phyloP scores from a whole-genome alignment of 2,329 filamentous ascomycete genomes.

The Cercospora sp. region DNA sequence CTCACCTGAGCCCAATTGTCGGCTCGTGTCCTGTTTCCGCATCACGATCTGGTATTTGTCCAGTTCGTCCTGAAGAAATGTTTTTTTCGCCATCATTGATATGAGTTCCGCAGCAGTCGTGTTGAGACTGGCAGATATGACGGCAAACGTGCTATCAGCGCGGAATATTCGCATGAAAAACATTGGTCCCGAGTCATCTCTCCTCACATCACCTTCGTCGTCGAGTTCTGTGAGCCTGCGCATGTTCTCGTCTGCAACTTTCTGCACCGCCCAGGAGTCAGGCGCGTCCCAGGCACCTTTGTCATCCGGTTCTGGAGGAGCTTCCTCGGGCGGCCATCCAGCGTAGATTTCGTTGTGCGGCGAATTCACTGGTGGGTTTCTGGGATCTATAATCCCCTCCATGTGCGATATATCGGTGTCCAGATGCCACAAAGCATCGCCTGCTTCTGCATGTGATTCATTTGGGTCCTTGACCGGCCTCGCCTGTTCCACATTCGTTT shows the following conservation, averaged over 20 bases:
- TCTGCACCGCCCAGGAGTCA: slow-evolving; percentile 93
- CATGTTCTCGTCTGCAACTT: slow-evolving; percentile 64
- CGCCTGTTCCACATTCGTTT: slow-evolving; percentile 43
- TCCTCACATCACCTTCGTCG: slow-evolving; percentile 64
- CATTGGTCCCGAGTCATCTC: slow-evolving; percentile 67
- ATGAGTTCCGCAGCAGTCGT: slow-evolving; percentile 85
- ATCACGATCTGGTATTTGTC: slow-evolving; percentile 96
- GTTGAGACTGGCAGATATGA: slow-evolving; percentile 79
- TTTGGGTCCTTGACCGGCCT: slow-evolving; percentile 49
- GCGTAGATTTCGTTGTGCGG: slow-evolving; percentile 52
- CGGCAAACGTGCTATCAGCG: slow-evolving; percentile 90
- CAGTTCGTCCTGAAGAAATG: slow-evolving; percentile 82
- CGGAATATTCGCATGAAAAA: slow-evolving; percentile 97
- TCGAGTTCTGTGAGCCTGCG: slow-evolving; percentile 62
- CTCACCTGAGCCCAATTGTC: slow-evolving; percentile 75
- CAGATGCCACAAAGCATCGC: slow-evolving; percentile 65
- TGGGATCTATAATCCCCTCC: slow-evolving; percentile 76
- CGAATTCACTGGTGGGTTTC: slow-evolving; percentile 67
- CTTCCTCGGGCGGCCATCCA: slow-evolving; percentile 49
- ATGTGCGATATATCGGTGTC: slow-evolving; percentile 89
- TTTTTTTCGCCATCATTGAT: slow-evolving; percentile 89
- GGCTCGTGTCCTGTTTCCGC: slow-evolving; percentile 85
- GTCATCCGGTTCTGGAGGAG: slow-evolving; percentile 32
- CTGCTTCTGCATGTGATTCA: slow-evolving; percentile 31
- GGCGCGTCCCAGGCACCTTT: slow-evolving; percentile 81